Percentiles rank a stretch among this genome's conserved stretches.
These are phyloP conservation scores for Clonostachys byssicola DNA, from an alignment of 2,329 filamentous ascomycete species.

Conservation along the genomic window DNA sequence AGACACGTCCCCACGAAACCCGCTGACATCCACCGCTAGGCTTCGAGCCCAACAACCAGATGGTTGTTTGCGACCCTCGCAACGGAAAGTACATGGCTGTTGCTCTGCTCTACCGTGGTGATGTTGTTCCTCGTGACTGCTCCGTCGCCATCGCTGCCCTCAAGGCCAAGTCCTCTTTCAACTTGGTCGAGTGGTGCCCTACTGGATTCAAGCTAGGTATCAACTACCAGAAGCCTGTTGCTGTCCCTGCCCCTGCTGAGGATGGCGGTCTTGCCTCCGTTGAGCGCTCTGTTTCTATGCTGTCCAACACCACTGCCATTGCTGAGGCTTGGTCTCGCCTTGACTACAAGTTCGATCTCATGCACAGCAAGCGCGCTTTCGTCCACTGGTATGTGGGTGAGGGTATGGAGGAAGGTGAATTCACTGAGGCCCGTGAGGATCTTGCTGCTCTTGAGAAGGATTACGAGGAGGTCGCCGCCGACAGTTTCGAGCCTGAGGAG, in stretches of 20 bases:
- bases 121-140: conserved; percentile 68
- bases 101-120: conserved; percentile 67
- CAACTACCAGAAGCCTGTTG: conserved; percentile 67
- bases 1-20: background rate
- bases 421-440: conserved; percentile 83
- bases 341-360: conserved; percentile 73
- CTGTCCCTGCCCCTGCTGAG: conserved; percentile 46
- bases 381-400: conserved; percentile 82
- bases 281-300: conserved; percentile 63
- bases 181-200: conserved; percentile 72
- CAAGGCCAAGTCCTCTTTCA: conserved; percentile 70
- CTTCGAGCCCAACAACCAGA: conserved; percentile 76
- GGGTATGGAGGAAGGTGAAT: conserved; percentile 91
- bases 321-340: conserved; percentile 70
- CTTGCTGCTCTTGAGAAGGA: conserved; percentile 82
- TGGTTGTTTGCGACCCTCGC: conserved; percentile 71
- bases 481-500: conserved; percentile 63
- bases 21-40: conserved; percentile 32
- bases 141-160: conserved; percentile 61
- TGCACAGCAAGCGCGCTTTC: conserved; percentile 75
- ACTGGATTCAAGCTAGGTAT: conserved; percentile 74
- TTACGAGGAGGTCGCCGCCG: conserved; percentile 79
- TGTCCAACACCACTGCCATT: conserved; percentile 73
- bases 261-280: conserved; percentile 59
- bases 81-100: conserved; percentile 77